Evolutionary conservation across 2,329 filamentous ascomycete species (phyloP).

Genomic region (Knoxdaviesia proteae): DNA sequence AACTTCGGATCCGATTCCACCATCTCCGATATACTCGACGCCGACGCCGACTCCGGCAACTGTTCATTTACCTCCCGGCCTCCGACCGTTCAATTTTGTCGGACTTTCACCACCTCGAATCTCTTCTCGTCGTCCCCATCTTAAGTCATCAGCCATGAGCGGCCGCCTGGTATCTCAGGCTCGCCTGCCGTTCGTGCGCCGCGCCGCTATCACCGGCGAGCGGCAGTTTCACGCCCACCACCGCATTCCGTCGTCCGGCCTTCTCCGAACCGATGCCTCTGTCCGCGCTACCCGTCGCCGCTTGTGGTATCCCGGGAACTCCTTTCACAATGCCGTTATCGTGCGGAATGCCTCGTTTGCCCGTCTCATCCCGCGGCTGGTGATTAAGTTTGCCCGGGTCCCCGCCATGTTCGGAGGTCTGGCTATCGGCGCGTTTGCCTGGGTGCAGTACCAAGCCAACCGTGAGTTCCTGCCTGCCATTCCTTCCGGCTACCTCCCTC

Average conservation of each 20-base stretch:
- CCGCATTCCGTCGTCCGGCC: conserved; percentile 44
- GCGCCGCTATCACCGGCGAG: conserved; percentile 1
- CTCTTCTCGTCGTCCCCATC: no score
- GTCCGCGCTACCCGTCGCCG: conserved; percentile 39
- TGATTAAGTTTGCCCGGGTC: conserved; percentile 72
- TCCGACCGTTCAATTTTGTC: no score
- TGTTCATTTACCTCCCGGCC: no score
- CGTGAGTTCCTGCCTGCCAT: conserved; percentile 31
- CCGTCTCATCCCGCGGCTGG: conserved; percentile 58
- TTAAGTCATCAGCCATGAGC: conserved; percentile 1
- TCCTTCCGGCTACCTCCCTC: neutral
- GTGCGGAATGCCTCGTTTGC: conserved; percentile 43
- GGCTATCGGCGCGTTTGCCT: conserved; percentile 69
- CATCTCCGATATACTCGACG: no score
- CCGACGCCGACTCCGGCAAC: no score
- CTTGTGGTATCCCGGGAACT: conserved; percentile 61
- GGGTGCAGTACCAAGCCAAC: conserved; percentile 87
- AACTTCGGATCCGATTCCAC: no score
- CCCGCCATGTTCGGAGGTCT: conserved; percentile 84
- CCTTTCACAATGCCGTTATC: conserved; percentile 60
- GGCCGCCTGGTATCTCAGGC: conserved; percentile 5
- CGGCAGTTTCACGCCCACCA: conserved; percentile 16
- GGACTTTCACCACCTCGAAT: no score
- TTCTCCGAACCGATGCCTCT: conserved; percentile 44
- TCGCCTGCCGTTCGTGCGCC: conserved; percentile 3